A percentile compares a stretch with the other conserved stretches of the same genome.
Evolutionary conservation across 2,329 filamentous ascomycete species (phyloP).

Genomic region (Fusarium luffae): DNA sequence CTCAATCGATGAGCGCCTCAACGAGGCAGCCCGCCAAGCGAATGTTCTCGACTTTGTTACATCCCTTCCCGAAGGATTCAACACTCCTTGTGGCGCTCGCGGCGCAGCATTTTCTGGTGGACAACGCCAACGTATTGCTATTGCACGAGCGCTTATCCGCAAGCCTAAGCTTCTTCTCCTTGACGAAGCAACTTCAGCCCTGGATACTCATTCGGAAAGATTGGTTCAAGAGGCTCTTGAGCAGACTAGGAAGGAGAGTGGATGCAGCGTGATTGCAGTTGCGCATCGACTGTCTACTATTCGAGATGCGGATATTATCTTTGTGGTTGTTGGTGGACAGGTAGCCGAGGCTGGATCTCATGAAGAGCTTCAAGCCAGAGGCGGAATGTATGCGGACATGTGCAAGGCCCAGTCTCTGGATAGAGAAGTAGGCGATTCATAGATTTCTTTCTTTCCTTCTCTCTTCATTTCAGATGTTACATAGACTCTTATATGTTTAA

Average conservation of each 20-base stretch:
- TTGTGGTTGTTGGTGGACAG: conserved; percentile 68
- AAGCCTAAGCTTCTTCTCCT: conserved; percentile 71
- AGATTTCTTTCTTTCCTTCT: background rate
- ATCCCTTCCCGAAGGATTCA: conserved; percentile 57
- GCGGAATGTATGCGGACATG: conserved; percentile 34
- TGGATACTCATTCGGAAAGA: conserved; percentile 70
- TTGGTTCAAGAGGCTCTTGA: conserved; percentile 67
- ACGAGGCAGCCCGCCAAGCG: conserved; percentile 58
- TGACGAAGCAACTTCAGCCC: conserved; percentile 71
- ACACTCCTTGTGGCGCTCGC: conserved; percentile 68
- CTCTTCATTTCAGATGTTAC: background rate
- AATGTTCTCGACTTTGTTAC: conserved; percentile 59
- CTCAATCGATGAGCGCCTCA: conserved; percentile 46
- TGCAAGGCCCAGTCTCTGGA: conserved; percentile 32
- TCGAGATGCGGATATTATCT: conserved; percentile 68
- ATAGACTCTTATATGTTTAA: background rate
- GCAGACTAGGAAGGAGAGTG: conserved; percentile 13
- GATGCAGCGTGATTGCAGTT: conserved; percentile 68
- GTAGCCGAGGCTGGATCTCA: conserved; percentile 70
- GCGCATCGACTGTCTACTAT: conserved; percentile 68
- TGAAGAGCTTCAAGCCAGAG: conserved; percentile 61
- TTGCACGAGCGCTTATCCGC: conserved; percentile 72
- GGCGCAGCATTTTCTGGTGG: conserved; percentile 74
- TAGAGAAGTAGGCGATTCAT: background rate
- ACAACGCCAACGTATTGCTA: conserved; percentile 73